Base-by-base conservation (phyloP, 345 rosid genomes). In the Conringia planisiliqua region DNA sequence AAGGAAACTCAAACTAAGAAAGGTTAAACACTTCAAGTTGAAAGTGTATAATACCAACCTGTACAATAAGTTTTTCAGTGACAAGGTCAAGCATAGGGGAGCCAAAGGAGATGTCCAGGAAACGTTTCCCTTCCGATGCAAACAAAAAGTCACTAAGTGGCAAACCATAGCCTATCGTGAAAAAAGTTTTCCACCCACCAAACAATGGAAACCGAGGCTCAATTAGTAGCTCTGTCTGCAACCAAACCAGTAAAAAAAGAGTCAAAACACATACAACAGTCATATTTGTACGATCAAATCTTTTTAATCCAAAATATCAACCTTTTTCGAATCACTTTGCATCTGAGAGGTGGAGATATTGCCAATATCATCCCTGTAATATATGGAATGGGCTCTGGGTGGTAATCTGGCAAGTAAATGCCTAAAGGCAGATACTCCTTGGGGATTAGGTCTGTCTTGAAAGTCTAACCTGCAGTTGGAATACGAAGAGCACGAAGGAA, bases 151-250 rank as follows among this genome's bases (percentile, higher is more conserved):
- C 98, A 44, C 80, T 71, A 63, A 95, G 97, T 44, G 97, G 99
- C 85, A 92, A 84, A 65, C 96, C 86, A 74, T 95, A 95, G 35
- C 98, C 98, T 60, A 95, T 90, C 27, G 99, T 95, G 78, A 95
- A 95, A 36, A 94, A 85, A 26, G 98, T 96, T 79, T 79, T 87
- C 97, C 98, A 96, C 70, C 99, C 99, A 64, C 98, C 99, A 82
- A 96, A 89, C 84, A 92, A 69, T 0, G 99, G 99, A 73, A 89
- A 92, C 77, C 99, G 83, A 48, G 98, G 99, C 84, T 92, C 96
- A 79, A 96, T 84, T 62, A 86, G 76, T 36, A 92, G 79, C 77
- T 96, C 91, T 36, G 92, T 90, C 98, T 92, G 93, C 86, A 88
- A 68, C 52, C 59, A 77, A 48, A 57, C 70, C 16, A 67, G 52